Conservation (phyloP, 163 green algal species). For the Prototheca cutis region DNA sequence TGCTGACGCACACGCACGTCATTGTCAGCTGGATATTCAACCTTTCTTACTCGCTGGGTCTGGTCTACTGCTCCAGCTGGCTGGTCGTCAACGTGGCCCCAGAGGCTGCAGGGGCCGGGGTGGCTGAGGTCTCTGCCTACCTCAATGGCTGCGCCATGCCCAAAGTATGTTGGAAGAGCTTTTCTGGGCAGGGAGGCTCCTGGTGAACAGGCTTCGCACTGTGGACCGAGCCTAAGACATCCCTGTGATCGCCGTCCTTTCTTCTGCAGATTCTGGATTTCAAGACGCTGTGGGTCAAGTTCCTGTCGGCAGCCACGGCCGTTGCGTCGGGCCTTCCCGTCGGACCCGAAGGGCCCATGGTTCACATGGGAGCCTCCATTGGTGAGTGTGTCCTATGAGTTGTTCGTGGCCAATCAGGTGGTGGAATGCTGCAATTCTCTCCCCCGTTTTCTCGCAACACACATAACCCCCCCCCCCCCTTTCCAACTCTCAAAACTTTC, state of each 20-base stretch:
- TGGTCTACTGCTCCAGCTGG: constrained; percentile 59
- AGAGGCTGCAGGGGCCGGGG: constrained; percentile 55
- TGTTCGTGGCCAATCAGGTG: no score
- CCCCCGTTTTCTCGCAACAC: no score
- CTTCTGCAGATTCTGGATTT: constrained; percentile 66
- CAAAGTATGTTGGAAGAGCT: no score
- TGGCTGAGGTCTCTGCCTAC: constrained; percentile 84
- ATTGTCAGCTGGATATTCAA: constrained; percentile 74
- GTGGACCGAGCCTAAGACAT: no score
- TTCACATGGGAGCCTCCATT: constrained; percentile 69
- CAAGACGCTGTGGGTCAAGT: constrained; percentile 73
- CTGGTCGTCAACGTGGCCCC: constrained; percentile 59
- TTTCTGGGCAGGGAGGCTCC: no score
- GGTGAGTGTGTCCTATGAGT: no score
- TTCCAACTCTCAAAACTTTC: no score
- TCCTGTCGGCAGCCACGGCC: constrained; percentile 54
- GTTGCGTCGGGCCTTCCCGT: constrained; percentile 72
- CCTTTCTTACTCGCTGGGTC: constrained; percentile 37
- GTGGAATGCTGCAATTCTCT: no score
- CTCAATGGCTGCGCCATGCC: constrained; percentile 76
- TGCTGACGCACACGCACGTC: constrained; percentile 54
- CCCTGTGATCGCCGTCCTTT: no score
- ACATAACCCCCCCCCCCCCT: no score
- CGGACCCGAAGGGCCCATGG: constrained; percentile 85
- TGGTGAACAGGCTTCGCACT: no score